Evolutionary conservation across 495 filamentous ascomycete genomes (phyloP).

Genomic region (Collariella sp.): DNA sequence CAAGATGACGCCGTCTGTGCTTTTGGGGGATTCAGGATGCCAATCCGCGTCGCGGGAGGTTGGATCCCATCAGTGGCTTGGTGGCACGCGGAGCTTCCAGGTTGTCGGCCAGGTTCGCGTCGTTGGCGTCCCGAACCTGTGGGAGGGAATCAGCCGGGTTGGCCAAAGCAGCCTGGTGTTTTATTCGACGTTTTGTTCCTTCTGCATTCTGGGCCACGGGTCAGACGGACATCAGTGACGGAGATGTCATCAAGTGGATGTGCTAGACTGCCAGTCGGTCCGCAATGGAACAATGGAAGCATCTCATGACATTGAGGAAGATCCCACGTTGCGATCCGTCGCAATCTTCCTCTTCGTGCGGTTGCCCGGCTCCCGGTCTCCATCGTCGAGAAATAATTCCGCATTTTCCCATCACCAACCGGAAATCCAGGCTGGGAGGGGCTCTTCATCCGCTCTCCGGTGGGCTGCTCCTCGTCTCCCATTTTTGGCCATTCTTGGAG

Average conservation of each 20-base stretch:
- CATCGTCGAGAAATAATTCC: not conserved
- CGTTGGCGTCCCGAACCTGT: not conserved
- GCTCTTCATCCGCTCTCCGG: not conserved
- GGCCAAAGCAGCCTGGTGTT: too few species aligned
- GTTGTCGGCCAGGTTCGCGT: not conserved
- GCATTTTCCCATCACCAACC: not conserved
- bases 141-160: too few species aligned
- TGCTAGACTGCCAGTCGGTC: too few species aligned
- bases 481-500: not conserved
- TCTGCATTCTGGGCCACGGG: too few species aligned
- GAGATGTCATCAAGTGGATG: too few species aligned
- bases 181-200: too few species aligned
- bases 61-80: not conserved
- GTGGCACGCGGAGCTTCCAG: not conserved
- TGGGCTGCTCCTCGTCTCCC: conserved; percentile 1
- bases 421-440: not conserved
- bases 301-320: not conserved
- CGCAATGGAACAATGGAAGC: too few species aligned
- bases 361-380: conserved; percentile 17
- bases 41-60: not conserved
- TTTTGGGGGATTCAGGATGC: not conserved
- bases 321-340: not conserved
- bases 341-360: conserved; percentile 6
- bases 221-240: too few species aligned
- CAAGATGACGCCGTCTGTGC: not conserved